A percentile compares a stretch with the other conserved stretches of the same genome.
Conservation (phyloP, 2,329 filamentous ascomycete genomes). For the Colletotrichum limetticola region DNA sequence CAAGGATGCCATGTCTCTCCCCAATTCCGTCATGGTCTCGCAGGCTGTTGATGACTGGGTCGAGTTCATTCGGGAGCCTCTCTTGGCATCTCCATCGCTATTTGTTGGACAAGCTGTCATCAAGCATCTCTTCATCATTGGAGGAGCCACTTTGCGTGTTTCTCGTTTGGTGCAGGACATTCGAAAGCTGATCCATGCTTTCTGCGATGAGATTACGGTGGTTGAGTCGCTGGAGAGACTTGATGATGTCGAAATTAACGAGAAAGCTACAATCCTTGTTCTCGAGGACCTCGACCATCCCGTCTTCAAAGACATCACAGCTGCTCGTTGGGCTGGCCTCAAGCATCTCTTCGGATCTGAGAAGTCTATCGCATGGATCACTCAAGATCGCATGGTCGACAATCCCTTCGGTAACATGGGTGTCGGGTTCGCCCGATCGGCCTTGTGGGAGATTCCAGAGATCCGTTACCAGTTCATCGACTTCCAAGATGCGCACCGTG, state of each 20-base stretch:
- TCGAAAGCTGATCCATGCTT: neutral
- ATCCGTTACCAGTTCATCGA: constrained; percentile 27
- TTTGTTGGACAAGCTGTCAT: neutral
- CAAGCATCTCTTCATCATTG: constrained; percentile 11
- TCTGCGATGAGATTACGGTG: neutral
- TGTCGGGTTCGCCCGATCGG: constrained; percentile 25
- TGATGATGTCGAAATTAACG: neutral
- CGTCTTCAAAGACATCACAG: constrained; percentile 46
- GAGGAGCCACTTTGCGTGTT: neutral
- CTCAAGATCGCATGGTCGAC: constrained; percentile 26
- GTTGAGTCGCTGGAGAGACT: neutral
- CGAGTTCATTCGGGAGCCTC: neutral
- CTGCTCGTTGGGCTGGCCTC: constrained; percentile 37
- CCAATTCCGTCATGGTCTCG: constrained; percentile 5
- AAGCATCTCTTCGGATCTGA: neutral
- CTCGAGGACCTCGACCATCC: constrained; percentile 28
- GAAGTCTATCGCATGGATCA: constrained; percentile 5
- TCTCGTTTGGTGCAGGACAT: neutral
- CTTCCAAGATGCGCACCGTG: neutral
- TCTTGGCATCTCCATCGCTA: neutral
- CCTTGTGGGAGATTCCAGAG: constrained; percentile 16
- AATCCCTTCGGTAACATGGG: constrained; percentile 37
- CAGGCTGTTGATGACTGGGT: constrained; percentile 2
- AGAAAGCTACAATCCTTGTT: neutral
- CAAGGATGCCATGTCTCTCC: constrained; percentile 1